Conservation (phyloP, 1,139 yeast species). For the Blastobotrys persicus region DNA sequence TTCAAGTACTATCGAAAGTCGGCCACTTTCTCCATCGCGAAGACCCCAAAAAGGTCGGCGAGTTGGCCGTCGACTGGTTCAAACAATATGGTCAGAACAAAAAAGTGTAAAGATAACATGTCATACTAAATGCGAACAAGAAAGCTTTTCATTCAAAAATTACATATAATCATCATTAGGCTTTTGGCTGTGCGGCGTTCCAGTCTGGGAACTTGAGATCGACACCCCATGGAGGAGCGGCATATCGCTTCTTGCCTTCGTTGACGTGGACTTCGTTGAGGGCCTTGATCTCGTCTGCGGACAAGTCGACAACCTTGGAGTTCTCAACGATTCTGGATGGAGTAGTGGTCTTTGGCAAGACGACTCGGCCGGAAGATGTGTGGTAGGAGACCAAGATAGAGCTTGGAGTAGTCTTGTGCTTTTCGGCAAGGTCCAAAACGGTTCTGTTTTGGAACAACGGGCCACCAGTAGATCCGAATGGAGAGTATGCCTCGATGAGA, state of each 20-base stretch:
- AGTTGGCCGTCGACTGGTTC: slow-evolving; percentile 19
- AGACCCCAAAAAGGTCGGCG: slow-evolving; percentile 25
- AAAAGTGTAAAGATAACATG: too few species aligned
- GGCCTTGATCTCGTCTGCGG: slow-evolving; percentile 52
- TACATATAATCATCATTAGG: not conserved
- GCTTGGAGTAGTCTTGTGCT: slow-evolving; percentile 56
- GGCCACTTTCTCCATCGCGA: slow-evolving; percentile 34
- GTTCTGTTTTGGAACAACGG: slow-evolving; percentile 52
- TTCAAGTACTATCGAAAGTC: slow-evolving; percentile 22
- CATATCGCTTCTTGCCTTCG: slow-evolving; percentile 52
- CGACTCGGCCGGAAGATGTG: slow-evolving; percentile 63
- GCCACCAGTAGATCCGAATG: slow-evolving; percentile 69
- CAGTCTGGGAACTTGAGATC: slow-evolving; percentile 37
- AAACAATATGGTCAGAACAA: not conserved
- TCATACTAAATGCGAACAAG: not conserved
- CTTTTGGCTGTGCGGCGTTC: slow-evolving; percentile 21
- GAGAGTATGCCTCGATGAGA: slow-evolving; percentile 71
- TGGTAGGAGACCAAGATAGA: slow-evolving; percentile 71
- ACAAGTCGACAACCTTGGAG: slow-evolving; percentile 49
- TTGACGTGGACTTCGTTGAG: slow-evolving; percentile 47
- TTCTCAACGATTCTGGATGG: slow-evolving; percentile 60
- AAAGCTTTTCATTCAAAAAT: too few species aligned
- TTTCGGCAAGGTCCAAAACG: slow-evolving; percentile 47
- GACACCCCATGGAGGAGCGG: slow-evolving; percentile 41
- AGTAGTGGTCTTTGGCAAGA: slow-evolving; percentile 70